Base-by-base conservation (phyloP, 2,329 filamentous ascomycete species). In the Aspergillus brunneoviolaceus region DNA sequence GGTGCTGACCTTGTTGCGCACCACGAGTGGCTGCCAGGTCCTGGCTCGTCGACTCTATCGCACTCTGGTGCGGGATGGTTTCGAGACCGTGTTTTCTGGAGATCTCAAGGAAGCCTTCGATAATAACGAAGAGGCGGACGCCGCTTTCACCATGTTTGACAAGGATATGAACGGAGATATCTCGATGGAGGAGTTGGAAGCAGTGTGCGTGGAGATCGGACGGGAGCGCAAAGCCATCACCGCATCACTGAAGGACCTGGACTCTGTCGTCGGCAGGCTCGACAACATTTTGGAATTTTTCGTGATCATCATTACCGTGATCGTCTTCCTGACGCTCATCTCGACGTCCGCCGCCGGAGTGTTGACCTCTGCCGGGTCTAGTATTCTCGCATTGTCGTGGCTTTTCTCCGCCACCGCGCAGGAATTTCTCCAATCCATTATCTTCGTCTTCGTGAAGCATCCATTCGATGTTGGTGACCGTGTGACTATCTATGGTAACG, bases 101-200 rank as follows among this genome's bases (percentile, higher is more conserved):
- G 93, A 97, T 69, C 77, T 98, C 57, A 88, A 87, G 63, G 80
- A 84, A 11, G 92, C 91, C 0, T 97, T 96, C 68, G 84, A 89
- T 10, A 90, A 88, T 25, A 84, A 89, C 19, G 93, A 97, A 14
- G 94, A 97, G 72, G 91, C 92, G 0, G 89, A 95, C 57, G 90
- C 90, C 2, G 93, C 93, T 0, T 97, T 98, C 70, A 82, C 83
- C 67, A 93, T 97, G 81, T 97, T 97, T 67, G 94, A 98, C 78
- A 96, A 95, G 72, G 94, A 98, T 69, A 86, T 97, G 80, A 98
- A 98, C 65, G 94, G 93, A 4, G 94, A 98, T 70, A 96, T 97
- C 53, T 96, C 91, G 0, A 92, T 96, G 85, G 92, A 96, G 70
- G 94, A 97, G 73, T 85, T 98, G 23, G 93, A 97, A 75, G 87